Evolutionary conservation across 1,284 basidiomycete genomes (phyloP).

Genomic region (Coriolopsis trogii): DNA sequence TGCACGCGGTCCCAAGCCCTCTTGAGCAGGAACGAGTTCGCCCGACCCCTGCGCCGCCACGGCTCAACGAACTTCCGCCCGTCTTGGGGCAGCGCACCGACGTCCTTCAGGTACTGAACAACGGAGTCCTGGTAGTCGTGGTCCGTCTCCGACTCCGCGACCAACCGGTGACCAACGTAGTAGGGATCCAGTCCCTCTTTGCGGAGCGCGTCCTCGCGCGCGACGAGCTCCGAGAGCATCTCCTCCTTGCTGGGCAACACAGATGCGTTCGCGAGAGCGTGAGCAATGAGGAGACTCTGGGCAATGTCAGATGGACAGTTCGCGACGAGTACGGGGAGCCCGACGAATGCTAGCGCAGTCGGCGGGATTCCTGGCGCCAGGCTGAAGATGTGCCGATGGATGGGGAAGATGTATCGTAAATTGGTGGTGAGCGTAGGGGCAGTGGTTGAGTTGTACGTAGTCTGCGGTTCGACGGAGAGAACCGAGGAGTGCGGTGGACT

Average conservation of each 20-base stretch:
- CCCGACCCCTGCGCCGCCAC: conserved; percentile 45
- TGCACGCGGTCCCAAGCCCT: conserved; percentile 51
- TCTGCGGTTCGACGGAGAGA: conserved; percentile 23
- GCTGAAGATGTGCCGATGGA: conserved; percentile 56
- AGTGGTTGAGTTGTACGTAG: conserved; percentile 30
- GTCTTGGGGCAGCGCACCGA: conserved; percentile 43
- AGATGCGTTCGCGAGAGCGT: conserved; percentile 45
- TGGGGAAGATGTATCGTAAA: conserved; percentile 55
- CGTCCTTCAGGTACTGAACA: conserved; percentile 45
- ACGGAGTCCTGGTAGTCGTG: conserved; percentile 53
- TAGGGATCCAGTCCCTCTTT: conserved; percentile 50
- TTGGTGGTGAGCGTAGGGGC: conserved; percentile 46
- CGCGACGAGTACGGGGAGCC: conserved; percentile 46
- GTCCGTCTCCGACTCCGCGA: conserved; percentile 38
- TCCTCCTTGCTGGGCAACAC: conserved; percentile 43
- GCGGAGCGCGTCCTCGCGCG: conserved; percentile 42
- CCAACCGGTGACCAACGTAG: conserved; percentile 49
- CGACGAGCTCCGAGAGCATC: conserved; percentile 44
- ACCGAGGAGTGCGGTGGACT: conserved; percentile 34
- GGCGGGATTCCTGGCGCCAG: conserved; percentile 48
- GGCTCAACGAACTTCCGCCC: conserved; percentile 49
- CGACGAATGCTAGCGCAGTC: conserved; percentile 57
- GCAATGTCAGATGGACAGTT: conserved; percentile 55
- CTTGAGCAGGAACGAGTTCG: conserved; percentile 38
- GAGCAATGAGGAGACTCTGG: conserved; percentile 49